Percentiles rank a stretch among this genome's conserved stretches.
Evolutionary conservation across 2,329 filamentous ascomycete species (phyloP).

Genomic region (Davidsoniella virescens): DNA sequence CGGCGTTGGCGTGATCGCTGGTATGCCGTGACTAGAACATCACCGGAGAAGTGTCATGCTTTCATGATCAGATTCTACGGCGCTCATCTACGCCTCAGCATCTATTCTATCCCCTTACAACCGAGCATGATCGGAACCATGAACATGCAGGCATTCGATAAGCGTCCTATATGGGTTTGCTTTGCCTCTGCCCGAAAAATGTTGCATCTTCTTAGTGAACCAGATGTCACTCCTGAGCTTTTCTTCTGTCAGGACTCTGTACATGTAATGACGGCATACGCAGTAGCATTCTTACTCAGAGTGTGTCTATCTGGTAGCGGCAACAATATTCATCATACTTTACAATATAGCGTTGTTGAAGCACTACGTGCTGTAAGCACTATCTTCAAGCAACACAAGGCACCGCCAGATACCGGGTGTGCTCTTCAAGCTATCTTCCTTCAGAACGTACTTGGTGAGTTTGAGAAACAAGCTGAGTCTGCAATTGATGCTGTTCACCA

Average conservation of each 20-base stretch:
- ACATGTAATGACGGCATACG: slow-evolving; percentile 27
- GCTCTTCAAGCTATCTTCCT: slow-evolving; percentile 21
- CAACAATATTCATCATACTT: slow-evolving; percentile 2
- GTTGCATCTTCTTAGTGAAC: slow-evolving; percentile 19
- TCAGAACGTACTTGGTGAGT: slow-evolving; percentile 9
- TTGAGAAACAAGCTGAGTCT: slow-evolving; percentile 9
- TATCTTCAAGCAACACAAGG: slow-evolving; percentile 19
- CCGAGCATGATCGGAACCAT: slow-evolving; percentile 17
- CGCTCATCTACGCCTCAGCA: slow-evolving; percentile 22
- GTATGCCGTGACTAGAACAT: slow-evolving; percentile 13
- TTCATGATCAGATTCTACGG: slow-evolving; percentile 26
- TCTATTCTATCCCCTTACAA: slow-evolving; percentile 23
- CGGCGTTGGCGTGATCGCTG: slow-evolving; percentile 17
- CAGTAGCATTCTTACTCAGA: slow-evolving; percentile 25
- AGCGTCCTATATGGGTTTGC: slow-evolving; percentile 20
- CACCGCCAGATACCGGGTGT: slow-evolving; percentile 17
- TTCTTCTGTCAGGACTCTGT: slow-evolving; percentile 27
- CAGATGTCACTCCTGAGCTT: slow-evolving; percentile 18
- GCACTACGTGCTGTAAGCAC: slow-evolving; percentile 14
- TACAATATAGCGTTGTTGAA: slow-evolving; percentile 13
- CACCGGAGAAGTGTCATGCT: slow-evolving; percentile 18
- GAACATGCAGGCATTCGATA: slow-evolving; percentile 15
- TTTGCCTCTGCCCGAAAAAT: slow-evolving; percentile 20
- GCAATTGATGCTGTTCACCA: not conserved
- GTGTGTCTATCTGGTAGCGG: slow-evolving; percentile 12